Conservation (phyloP, 768 basidiomycete genomes). For the Pulveroboletus ravenelii region DNA sequence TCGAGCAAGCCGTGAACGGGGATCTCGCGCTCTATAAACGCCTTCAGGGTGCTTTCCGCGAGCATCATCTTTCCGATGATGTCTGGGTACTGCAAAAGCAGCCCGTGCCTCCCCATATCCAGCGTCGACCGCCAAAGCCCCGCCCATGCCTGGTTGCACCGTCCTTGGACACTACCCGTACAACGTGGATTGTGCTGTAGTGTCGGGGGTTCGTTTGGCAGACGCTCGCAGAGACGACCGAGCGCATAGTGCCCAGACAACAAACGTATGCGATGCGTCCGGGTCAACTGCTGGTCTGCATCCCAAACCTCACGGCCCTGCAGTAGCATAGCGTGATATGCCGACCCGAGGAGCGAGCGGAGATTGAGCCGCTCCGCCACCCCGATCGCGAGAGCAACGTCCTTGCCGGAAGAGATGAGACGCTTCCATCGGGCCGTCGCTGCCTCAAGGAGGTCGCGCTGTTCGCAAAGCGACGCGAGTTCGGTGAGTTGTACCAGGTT, state of each 20-base stretch:
- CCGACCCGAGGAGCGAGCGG: conserved; percentile 42
- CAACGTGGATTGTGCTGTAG: conserved; percentile 42
- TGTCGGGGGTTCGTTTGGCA: conserved; percentile 39
- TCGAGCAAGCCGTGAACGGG: conserved; percentile 37
- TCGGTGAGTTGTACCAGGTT: conserved; percentile 48
- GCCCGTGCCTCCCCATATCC: conserved; percentile 35
- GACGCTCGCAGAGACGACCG: conserved; percentile 39
- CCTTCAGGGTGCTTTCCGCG: conserved; percentile 44
- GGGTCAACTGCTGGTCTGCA: conserved; percentile 39
- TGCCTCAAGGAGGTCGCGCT: conserved; percentile 39
- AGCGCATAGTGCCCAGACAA: conserved; percentile 51
- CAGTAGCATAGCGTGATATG: conserved; percentile 50
- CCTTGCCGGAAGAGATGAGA: conserved; percentile 41
- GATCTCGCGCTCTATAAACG: conserved; percentile 41
- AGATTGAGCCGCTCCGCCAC: conserved; percentile 47
- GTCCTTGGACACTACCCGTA: conserved; percentile 32
- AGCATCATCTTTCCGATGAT: conserved; percentile 43
- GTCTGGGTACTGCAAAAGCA: conserved; percentile 42
- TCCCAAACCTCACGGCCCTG: conserved; percentile 49
- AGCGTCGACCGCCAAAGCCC: conserved; percentile 42
- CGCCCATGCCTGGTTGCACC: conserved; percentile 43
- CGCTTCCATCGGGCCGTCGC: conserved; percentile 44
- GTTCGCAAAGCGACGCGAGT: conserved; percentile 48
- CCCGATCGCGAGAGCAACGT: conserved; percentile 41
- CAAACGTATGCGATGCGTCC: conserved; percentile 48